phyloP scores from a whole-genome alignment of 129 eudicot species.

The Flaveria robusta region DNA sequence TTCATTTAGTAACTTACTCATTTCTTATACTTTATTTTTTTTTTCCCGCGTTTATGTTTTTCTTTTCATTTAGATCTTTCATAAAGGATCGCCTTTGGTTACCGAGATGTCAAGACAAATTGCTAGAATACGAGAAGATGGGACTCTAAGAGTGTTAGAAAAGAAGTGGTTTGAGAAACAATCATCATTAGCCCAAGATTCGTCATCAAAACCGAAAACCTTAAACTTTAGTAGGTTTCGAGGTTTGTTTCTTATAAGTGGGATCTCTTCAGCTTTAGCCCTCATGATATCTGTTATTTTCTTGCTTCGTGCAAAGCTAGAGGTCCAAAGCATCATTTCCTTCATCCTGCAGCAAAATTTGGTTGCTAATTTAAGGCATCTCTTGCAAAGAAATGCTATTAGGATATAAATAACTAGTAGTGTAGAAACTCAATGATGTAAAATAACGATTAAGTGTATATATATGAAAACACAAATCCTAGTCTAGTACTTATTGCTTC shows the following conservation, averaged over 20 bases:
- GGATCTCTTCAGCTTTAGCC: slow-evolving; percentile 22
- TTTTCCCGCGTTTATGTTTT: not conserved
- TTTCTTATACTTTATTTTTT: too few species aligned
- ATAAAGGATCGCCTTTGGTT: slow-evolving; percentile 35
- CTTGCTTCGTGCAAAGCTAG: slow-evolving; percentile 17
- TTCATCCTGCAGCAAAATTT: not conserved
- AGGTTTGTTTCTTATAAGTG: slow-evolving; percentile 38
- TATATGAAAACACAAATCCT: too few species aligned
- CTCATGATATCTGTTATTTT: slow-evolving; percentile 16
- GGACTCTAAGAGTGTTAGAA: slow-evolving; percentile 20
- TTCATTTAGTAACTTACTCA: too few species aligned
- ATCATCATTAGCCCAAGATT: not conserved
- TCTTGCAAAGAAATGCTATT: slow-evolving; percentile 10
- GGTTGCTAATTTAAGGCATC: slow-evolving; percentile 1
- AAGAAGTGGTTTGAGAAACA: slow-evolving; percentile 32
- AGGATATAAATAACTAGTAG: not conserved
- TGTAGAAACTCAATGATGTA: too few species aligned
- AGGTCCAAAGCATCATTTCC: slow-evolving; percentile 12
- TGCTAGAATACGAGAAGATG: slow-evolving; percentile 33
- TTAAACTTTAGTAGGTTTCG: slow-evolving; percentile 27
- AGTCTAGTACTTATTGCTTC: too few species aligned
- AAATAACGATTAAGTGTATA: too few species aligned
- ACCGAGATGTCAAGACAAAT: slow-evolving; percentile 17
- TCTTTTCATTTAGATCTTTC: slow-evolving; percentile 29
- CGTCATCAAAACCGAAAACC: slow-evolving; percentile 15